phyloP scores from a whole-genome alignment of 306 rosid species.

The Cucurbita pepo region DNA sequence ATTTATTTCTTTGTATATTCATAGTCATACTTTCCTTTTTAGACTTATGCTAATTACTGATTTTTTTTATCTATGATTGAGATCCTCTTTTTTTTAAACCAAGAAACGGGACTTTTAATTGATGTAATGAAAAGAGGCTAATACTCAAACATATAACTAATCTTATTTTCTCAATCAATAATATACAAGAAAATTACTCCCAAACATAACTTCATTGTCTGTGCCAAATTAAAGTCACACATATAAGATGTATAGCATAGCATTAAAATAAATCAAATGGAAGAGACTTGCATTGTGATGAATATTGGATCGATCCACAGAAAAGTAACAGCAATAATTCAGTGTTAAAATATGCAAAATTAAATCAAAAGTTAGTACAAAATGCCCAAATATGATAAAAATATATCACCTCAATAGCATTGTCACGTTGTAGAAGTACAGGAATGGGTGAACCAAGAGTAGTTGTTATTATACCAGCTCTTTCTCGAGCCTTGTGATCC shows the following conservation, averaged over 20 bases:
- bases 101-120: too few species aligned
- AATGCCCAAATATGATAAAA: neutral
- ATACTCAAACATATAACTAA: too few species aligned
- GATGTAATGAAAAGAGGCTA: too few species aligned
- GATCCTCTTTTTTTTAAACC: neutral
- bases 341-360: neutral
- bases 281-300: neutral
- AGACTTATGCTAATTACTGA: neutral
- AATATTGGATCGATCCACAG: neutral
- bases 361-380: neutral
- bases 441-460: conserved; percentile 83
- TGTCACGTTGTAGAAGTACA: conserved; percentile 59
- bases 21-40: neutral
- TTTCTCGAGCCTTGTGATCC: conserved; percentile 97
- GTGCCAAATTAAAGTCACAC: neutral
- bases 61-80: neutral
- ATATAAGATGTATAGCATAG: neutral
- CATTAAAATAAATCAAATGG: neutral
- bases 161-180: neutral
- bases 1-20: neutral
- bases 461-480: conserved; percentile 77
- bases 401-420: conserved; percentile 60
- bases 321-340: neutral
- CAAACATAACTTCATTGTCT: neutral
- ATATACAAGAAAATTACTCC: neutral